Evolutionary conservation across 2,329 filamentous ascomycete genomes (phyloP).

Genomic region (Didymella pomorum): DNA sequence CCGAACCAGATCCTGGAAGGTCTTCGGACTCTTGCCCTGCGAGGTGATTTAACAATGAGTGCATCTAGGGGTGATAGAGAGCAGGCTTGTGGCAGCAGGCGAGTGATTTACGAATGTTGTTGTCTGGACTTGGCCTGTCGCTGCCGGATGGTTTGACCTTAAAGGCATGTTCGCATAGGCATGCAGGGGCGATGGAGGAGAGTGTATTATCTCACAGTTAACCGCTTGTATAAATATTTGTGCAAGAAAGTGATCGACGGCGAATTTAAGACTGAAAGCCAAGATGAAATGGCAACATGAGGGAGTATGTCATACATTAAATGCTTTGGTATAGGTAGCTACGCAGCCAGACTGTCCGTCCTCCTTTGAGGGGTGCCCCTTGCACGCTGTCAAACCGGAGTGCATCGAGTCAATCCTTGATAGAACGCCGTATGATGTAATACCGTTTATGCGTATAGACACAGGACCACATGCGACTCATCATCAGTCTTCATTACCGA

Average conservation of each 20-base stretch:
- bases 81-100: not conserved
- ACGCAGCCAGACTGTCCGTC: not conserved
- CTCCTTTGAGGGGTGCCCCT: not conserved
- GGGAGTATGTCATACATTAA: not conserved
- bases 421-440: not conserved
- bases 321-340: not conserved
- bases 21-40: not conserved
- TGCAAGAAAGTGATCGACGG: not conserved
- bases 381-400: not conserved
- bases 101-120: not conserved
- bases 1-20: not conserved
- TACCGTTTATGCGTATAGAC: not conserved
- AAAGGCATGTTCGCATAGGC: not conserved
- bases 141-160: not conserved
- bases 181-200: not conserved
- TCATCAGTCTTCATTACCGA: not conserved
- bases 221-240: not conserved
- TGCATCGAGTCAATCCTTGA: not conserved
- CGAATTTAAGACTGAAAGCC: no score
- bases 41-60: not conserved
- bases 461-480: not conserved
- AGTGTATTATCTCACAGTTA: not conserved
- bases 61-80: no score
- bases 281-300: no score
- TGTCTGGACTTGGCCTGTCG: not conserved